Percentiles rank a stretch among this genome's conserved stretches.
These are phyloP conservation scores for Scenedesmus sp. DNA, from an alignment of 163 green algal genomes.

Conservation along the genomic window DNA sequence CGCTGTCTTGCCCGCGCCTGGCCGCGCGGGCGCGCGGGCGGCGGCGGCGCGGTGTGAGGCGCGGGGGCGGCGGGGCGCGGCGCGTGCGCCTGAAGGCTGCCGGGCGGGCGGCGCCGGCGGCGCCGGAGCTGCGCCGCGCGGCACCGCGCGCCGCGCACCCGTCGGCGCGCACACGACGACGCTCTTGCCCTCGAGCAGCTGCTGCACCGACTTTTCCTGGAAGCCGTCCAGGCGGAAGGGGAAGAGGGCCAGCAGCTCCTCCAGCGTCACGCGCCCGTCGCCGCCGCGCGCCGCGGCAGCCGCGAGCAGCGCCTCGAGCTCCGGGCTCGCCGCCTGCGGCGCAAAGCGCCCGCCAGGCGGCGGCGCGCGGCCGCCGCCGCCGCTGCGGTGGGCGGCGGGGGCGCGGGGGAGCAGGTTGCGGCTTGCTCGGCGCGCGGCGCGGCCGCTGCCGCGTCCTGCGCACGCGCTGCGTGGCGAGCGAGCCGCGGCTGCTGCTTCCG, in stretches of 20 bases:
- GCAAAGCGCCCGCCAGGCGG: background rate
- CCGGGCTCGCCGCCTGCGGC: conserved; percentile 1
- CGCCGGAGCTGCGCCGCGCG: background rate
- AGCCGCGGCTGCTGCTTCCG: background rate
- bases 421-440: background rate
- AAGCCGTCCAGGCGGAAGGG: conserved; percentile 82
- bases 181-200: conserved; percentile 76
- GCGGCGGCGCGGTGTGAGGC: too few species aligned
- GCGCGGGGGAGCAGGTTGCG: background rate
- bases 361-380: conserved; percentile 53
- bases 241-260: conserved; percentile 62
- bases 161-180: conserved; percentile 96
- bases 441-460: background rate
- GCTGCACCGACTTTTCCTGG: conserved; percentile 76
- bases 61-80: too few species aligned
- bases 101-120: too few species aligned
- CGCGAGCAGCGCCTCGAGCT: conserved; percentile 56
- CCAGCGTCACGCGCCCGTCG: conserved; percentile 27
- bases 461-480: background rate
- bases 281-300: conserved; percentile 15
- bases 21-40: background rate
- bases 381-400: background rate
- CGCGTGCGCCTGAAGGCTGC: too few species aligned
- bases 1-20: conserved; percentile 93
- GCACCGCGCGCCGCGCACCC: conserved; percentile 21